Conservation (phyloP, 2,329 filamentous ascomycete genomes). For the Lomentospora prolificans region DNA sequence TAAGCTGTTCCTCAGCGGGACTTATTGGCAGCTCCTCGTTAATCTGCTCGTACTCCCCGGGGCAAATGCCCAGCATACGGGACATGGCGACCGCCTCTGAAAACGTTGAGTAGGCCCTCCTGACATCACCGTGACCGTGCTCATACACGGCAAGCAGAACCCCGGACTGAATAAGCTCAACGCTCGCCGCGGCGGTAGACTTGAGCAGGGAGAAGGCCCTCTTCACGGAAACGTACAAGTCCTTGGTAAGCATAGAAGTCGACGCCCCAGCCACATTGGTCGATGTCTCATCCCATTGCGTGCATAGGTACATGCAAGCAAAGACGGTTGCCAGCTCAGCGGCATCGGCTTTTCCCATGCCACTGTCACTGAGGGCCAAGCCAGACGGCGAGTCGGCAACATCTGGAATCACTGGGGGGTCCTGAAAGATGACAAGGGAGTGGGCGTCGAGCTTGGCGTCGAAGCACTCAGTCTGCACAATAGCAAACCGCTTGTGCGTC, state of each 20-base stretch:
- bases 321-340: constrained; percentile 27
- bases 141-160: constrained; percentile 32
- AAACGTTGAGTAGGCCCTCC: constrained; percentile 31
- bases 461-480: constrained; percentile 30
- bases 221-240: constrained; percentile 1
- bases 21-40: constrained; percentile 13
- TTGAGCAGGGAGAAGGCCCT: background rate
- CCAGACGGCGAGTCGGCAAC: background rate
- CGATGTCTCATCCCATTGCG: constrained; percentile 23
- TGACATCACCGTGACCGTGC: constrained; percentile 32
- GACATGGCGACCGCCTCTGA: constrained; percentile 29
- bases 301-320: constrained; percentile 32
- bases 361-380: constrained; percentile 3
- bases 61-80: constrained; percentile 24
- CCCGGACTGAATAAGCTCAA: constrained; percentile 31
- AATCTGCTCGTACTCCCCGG: constrained; percentile 23
- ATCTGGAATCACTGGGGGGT: background rate
- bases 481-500: constrained; percentile 31
- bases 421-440: background rate
- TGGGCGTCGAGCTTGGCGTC: constrained; percentile 18
- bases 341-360: constrained; percentile 15
- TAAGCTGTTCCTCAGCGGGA: constrained; percentile 27
- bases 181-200: constrained; percentile 17
- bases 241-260: constrained; percentile 6
- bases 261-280: constrained; percentile 17